phyloP scores from a whole-genome alignment of 441 rosid species.

The Arabidopsis hybrid region DNA sequence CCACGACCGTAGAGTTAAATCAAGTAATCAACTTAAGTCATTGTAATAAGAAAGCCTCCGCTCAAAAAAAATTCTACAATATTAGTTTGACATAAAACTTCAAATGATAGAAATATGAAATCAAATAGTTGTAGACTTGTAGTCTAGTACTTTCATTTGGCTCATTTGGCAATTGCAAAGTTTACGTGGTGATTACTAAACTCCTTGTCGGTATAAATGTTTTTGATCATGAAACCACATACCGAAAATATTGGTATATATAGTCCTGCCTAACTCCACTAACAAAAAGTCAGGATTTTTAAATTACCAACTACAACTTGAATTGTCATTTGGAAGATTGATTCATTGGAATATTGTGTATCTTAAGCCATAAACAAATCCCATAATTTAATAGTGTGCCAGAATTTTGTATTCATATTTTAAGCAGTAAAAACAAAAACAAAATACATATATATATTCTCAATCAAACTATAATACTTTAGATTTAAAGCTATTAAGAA shows the following conservation, averaged over 20 bases:
- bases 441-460: not conserved
- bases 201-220: conserved; percentile 12
- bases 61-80: not conserved
- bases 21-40: not conserved
- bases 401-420: conserved; percentile 24
- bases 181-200: conserved; percentile 11
- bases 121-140: not conserved
- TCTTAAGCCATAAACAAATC: conserved; percentile 32
- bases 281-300: not conserved
- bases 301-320: conserved; percentile 31
- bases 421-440: not conserved
- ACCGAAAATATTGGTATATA: conserved; percentile 18
- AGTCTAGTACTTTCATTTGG: not conserved
- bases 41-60: not conserved
- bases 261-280: conserved; percentile 37
- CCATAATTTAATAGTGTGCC: conserved; percentile 11
- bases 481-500: conserved; percentile 1
- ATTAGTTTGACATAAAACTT: not conserved
- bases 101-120: not conserved
- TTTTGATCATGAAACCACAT: conserved; percentile 25
- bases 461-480: not conserved
- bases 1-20: conserved; percentile 15
- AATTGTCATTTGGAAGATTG: conserved; percentile 30
- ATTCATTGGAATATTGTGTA: conserved; percentile 23
- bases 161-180: not conserved